Evolutionary conservation across 441 rosid species (phyloP), one percentile per base, ranked within the genome.

Genomic region (Bruguiera hainesii): DNA sequence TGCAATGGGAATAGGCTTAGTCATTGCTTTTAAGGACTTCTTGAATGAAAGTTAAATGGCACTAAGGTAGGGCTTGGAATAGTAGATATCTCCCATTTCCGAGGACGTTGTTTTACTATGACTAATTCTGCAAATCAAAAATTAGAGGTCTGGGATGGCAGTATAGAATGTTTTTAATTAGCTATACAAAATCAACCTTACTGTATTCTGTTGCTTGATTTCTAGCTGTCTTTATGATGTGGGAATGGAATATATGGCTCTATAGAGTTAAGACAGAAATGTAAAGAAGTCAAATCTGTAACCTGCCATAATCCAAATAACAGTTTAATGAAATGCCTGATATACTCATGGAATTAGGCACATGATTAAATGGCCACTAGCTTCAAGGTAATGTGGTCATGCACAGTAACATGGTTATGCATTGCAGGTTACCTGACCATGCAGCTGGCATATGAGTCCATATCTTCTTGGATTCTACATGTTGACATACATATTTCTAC

Each of bases 391-490:
- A 60, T 7, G 21, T 37, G 10, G 33, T 30, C 26, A 5, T 13
- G 39, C 11, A 35, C 2, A 0, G 39, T 35, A 35, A 13, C 19
- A 13, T 61, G 56, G 21, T 19, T n/a, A 46, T 67, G 30, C 57
- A 10, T 42, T 13, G 28, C 50, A 57, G 37, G 57, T 15, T 33
- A 33, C 37, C 37, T 33, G 37, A 7, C 6, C 7, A 33, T 33
- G 37, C 37, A 33, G 28, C 39, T 51, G 37, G 52, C 19, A 20
- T 42, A 20, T 37, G 25, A 25, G 50, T n/a, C 49, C 56, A 16
- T 65, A 23, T 66, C 68, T 33, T 68, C 60, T 35, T 62, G 20
- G 53, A 18, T 23, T 46, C 72, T 61, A 51, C 23, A 21, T 7
- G 16, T 42, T 11, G 13, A 37, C 23, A 49, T n/a, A 46, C 35